A percentile compares a stretch with the other conserved stretches of the same genome.
Conservation (phyloP, 495 filamentous ascomycete species). For the Lophium mytilinum region DNA sequence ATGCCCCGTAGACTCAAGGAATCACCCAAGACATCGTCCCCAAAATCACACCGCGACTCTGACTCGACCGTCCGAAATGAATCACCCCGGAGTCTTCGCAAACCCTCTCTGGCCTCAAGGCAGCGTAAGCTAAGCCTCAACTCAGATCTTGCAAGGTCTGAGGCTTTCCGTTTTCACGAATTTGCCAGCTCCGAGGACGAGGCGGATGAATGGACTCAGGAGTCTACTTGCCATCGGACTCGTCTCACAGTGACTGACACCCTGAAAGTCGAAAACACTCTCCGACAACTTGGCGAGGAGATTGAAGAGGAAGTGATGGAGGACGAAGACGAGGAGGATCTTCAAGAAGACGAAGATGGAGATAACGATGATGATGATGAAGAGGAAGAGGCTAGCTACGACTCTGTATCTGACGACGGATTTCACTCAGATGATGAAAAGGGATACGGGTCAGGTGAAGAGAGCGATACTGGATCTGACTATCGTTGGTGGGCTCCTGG, state of each 20-base stretch:
- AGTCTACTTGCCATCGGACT: conserved; percentile 50
- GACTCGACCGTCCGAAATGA: conserved; percentile 38
- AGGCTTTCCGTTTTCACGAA: conserved; percentile 78
- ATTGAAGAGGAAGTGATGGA: conserved; percentile 78
- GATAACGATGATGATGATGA: conserved; percentile 37
- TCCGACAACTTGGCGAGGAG: conserved; percentile 81
- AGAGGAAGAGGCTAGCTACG: conserved; percentile 43
- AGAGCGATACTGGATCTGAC: conserved; percentile 65
- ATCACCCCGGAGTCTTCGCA: conserved; percentile 30
- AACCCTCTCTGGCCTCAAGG: conserved; percentile 2
- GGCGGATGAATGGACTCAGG: conserved; percentile 80
- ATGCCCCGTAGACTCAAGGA: conserved; percentile 17
- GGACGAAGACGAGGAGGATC: conserved; percentile 21
- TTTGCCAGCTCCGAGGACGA: conserved; percentile 75
- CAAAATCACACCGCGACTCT: conserved; percentile 44
- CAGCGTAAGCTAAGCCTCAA: conserved; percentile 33
- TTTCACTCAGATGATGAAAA: conserved; percentile 91
- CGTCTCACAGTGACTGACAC: conserved; percentile 85
- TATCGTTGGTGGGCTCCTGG: conserved; percentile 71
- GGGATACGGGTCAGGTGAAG: conserved; percentile 83
- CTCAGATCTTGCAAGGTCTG: conserved; percentile 54
- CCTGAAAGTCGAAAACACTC: conserved; percentile 79
- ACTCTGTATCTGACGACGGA: conserved; percentile 60
- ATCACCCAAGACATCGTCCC: conserved; percentile 17
- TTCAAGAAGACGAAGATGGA: conserved; percentile 39